Conservation (phyloP, 169 alveolate genomes). For the Sarcocystis neurona region DNA sequence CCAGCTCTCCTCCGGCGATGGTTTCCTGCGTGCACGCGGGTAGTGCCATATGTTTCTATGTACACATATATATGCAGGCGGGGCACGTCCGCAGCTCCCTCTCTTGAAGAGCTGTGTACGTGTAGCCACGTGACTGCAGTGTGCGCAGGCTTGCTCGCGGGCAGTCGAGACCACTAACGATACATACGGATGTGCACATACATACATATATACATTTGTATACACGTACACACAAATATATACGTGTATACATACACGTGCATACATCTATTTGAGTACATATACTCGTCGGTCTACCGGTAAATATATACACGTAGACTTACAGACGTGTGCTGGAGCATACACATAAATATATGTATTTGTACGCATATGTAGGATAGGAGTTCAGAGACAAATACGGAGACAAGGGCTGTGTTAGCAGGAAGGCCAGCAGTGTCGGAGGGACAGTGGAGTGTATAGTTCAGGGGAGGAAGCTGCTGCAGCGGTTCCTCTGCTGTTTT, state of each 20-base stretch:
- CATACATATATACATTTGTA: background rate
- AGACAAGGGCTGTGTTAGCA: background rate
- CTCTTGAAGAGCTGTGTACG: too few relatives aligned
- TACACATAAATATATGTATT: background rate
- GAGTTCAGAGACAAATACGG: background rate
- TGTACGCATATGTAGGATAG: background rate
- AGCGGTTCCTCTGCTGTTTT: too few relatives aligned
- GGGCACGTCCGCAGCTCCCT: too few relatives aligned
- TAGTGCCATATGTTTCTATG: too few relatives aligned
- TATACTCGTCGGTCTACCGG: background rate
- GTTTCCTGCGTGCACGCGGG: slow-evolving; percentile 30
- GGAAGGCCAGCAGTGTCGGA: too few relatives aligned
- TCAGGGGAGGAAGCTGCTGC: too few relatives aligned
- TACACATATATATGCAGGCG: too few relatives aligned
- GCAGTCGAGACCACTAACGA: background rate
- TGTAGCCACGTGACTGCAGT: too few relatives aligned
- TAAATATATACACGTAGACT: background rate
- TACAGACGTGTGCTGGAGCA: too few relatives aligned
- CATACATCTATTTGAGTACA: background rate
- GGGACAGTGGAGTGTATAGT: too few relatives aligned
- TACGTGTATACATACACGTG: background rate
- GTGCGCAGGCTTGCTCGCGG: too few relatives aligned
- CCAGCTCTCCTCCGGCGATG: slow-evolving; percentile 50
- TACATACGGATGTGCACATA: background rate
- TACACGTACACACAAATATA: background rate